Base-by-base conservation (phyloP, 129 eudicot species). In the Centella asiatica region DNA sequence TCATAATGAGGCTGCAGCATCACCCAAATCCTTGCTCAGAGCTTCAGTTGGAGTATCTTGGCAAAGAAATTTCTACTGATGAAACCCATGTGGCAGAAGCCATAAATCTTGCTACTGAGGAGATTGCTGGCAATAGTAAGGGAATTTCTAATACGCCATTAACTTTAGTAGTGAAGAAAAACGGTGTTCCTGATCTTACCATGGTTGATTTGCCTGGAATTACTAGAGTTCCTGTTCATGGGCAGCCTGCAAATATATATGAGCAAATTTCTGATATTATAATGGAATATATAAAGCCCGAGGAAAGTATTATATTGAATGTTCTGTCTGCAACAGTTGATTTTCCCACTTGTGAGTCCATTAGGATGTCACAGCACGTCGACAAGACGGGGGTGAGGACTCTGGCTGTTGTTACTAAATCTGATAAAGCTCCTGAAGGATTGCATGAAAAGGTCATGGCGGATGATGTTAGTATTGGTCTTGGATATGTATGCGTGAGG, bases 121-220 rank as follows among this genome's bases (percentile, higher is more conserved):
- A 54, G 39, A 54, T 54, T 54, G 60, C 39, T 5, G 60, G 60
- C 5, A 26, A 17, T 28, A 22, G 60, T 1, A 54, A 54, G 32
- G 60, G 60, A 33, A 54, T 54, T 14, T 54, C 60, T 17, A 11
- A 28, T 4, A 54, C 60, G 18, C 60, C 39, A 4, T 28, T 54
- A 33, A 54, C 39, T 26, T 33, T 54, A 7, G 32, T 26, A 1
- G 60, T 54, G 12, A 54, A 54, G 20, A 54, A 54, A 11, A 28
- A 54, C 15, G 60, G 60, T 28, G 60, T 54, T 54, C 60, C 60
- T 15, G 60, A 54, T 54, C 60, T 54, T 19, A 54, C 60, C 2
- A 54, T 54, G 60, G 60, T 54, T 15, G 60, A 55, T 55, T 31
- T 55, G 42, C 60, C 60, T 55, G 42, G 60, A 28, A 56, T 56